A percentile compares a stretch with the other conserved stretches of the same genome.
phyloP scores from a whole-genome alignment of 1,139 yeast genomes.

The Sugiyamaella neomexicana region DNA sequence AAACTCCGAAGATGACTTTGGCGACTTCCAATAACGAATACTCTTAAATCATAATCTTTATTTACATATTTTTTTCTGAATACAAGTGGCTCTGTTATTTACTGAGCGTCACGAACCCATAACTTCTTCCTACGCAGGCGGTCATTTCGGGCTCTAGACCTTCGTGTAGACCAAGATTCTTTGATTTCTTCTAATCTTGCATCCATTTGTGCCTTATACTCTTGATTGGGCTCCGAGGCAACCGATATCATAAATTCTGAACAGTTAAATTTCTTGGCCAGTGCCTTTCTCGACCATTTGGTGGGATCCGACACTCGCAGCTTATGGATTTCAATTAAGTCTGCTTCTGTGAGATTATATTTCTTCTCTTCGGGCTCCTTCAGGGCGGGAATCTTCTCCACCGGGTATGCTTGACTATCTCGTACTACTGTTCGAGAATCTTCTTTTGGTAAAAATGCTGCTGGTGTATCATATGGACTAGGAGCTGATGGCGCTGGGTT shows the following conservation, averaged over 20 bases:
- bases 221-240: slow-evolving; percentile 48
- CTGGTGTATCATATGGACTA: slow-evolving; percentile 65
- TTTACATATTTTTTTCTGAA: slow-evolving; percentile 15
- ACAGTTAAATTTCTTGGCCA: slow-evolving; percentile 64
- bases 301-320: slow-evolving; percentile 64
- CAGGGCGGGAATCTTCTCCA: slow-evolving; percentile 40
- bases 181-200: slow-evolving; percentile 46
- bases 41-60: slow-evolving; percentile 1
- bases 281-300: slow-evolving; percentile 63
- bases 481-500: slow-evolving; percentile 50
- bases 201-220: slow-evolving; percentile 48
- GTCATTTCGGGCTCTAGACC: slow-evolving; percentile 52
- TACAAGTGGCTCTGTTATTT: not conserved
- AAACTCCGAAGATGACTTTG: slow-evolving; percentile 45
- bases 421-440: slow-evolving; percentile 56
- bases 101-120: slow-evolving; percentile 63
- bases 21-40: slow-evolving; percentile 42
- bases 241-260: slow-evolving; percentile 56
- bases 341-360: slow-evolving; percentile 61
- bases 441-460: slow-evolving; percentile 62
- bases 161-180: slow-evolving; percentile 51
- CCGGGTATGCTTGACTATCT: slow-evolving; percentile 31
- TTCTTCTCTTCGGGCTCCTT: slow-evolving; percentile 47
- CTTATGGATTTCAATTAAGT: slow-evolving; percentile 59
- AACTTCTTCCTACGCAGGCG: slow-evolving; percentile 56